Evolutionary conservation across 2,329 filamentous ascomycete genomes (phyloP), one percentile per base, ranked within the genome.

Genomic region (Pezizomycotina sp.): DNA sequence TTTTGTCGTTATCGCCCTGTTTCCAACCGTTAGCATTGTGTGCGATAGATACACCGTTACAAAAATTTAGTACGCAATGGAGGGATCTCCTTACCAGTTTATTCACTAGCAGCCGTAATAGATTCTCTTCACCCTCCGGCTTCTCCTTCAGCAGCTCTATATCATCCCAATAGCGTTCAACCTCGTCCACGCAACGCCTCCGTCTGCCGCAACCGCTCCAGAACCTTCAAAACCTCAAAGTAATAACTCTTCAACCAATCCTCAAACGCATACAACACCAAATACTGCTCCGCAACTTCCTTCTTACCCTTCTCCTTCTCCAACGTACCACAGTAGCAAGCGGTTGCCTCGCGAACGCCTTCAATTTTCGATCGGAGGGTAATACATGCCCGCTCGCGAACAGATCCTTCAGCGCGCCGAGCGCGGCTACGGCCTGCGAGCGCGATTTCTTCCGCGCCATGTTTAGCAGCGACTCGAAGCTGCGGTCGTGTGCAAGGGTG

Each of bases 241-340:
- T 91, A 98, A 22, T 77, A 74, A 41, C 77, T 74, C 62, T 98
- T 98, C 38, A 98, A 62, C 77, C 86, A 93, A 55, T 93, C 81
- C 57, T 98, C 89, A 49, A 78, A 98, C 1, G 74, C 74, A 86
- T 86, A 98, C 12, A 73, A 65, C 13, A 98, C 71, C 47, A 98
- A 59, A 56, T 95, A 83, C 8, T 67, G 63, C 48, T 80, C 71
- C 25, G 78, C 73, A 16, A 95, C 29, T 59, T 61, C 19, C 57
- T 42, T 21, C 62, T 62, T 8, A 63, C 62, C 31, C 64, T 60
- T 42, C 70, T 68, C 50, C 82, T 72, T 36, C 93, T 62, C 6
- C 74, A 71, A 28, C 71, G 70, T 7, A 84, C 56, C 18, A 95
- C 30, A 35, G 46, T 41, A 3, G 40, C 42, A 10, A 44, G 25